phyloP scores from a whole-genome alignment of 2,329 filamentous ascomycete genomes.

The Scopulariopsis brevicaulis region DNA sequence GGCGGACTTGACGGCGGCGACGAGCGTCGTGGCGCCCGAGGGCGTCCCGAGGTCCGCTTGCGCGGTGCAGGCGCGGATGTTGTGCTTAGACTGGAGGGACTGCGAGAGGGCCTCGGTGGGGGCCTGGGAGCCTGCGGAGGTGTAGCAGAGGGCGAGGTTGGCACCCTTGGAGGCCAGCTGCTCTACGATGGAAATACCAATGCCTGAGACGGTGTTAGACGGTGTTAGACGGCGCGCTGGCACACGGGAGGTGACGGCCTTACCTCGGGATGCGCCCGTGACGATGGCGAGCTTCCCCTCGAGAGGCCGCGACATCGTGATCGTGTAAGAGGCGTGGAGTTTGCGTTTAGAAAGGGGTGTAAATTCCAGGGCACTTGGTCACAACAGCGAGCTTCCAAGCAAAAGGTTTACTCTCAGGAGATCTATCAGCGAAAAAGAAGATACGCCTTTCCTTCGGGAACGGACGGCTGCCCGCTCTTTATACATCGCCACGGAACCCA shows the following conservation, averaged over 20 bases:
- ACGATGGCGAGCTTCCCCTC: constrained; percentile 70
- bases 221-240: background rate
- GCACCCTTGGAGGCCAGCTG: constrained; percentile 64
- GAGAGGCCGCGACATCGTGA: constrained; percentile 30
- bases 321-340: background rate
- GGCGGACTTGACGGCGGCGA: constrained; percentile 45
- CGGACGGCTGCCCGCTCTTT: background rate
- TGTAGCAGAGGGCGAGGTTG: constrained; percentile 61
- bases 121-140: constrained; percentile 26
- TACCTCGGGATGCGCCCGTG: constrained; percentile 71
- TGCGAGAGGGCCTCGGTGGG: constrained; percentile 50
- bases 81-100: constrained; percentile 43
- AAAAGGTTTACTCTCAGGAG: background rate
- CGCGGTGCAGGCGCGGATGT: constrained; percentile 47
- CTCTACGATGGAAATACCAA: constrained; percentile 51
- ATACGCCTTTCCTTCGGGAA: background rate
- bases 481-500: background rate
- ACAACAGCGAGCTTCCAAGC: background rate
- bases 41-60: constrained; percentile 62
- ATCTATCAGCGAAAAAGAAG: background rate
- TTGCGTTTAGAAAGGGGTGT: background rate
- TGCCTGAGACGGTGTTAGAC: constrained; percentile 38
- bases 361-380: background rate
- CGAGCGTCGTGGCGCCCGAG: constrained; percentile 45
- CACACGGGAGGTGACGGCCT: background rate